These are phyloP conservation scores for Kingdonia uniflora DNA, from an alignment of 164 flowering plant genomes.

Conservation along the genomic window DNA sequence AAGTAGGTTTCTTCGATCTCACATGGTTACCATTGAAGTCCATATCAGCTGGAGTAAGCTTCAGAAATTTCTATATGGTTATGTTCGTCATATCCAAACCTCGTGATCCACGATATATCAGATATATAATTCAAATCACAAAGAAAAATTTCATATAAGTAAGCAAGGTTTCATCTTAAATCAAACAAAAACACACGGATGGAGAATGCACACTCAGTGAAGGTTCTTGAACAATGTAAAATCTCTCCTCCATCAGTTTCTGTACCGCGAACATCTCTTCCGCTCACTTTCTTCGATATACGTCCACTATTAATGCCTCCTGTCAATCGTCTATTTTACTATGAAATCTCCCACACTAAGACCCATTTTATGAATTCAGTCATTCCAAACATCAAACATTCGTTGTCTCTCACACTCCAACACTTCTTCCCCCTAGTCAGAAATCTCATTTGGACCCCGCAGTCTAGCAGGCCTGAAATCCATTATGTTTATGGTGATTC, in stretches of 20 bases:
- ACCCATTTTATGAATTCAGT: constrained; percentile 15
- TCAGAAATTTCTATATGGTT: no score
- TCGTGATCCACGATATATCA: no score
- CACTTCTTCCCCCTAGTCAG: constrained; percentile 34
- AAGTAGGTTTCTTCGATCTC: no score
- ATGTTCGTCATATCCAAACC: no score
- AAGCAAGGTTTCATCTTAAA: no score
- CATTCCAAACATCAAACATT: constrained; percentile 24
- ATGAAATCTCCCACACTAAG: constrained; percentile 13
- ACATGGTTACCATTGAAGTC: no score
- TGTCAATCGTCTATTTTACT: constrained; percentile 26
- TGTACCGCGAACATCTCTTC: constrained; percentile 11
- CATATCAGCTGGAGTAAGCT: no score
- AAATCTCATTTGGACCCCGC: constrained; percentile 14
- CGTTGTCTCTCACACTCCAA: constrained; percentile 34
- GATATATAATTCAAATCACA: no score
- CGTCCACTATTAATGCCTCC: constrained; percentile 9
- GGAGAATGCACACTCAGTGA: background rate
- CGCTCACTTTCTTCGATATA: constrained; percentile 21
- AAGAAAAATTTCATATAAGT: no score
- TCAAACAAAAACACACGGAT: no score
- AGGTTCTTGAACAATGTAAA: constrained; percentile 1
- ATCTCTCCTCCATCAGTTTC: constrained; percentile 2
- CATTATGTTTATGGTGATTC: constrained; percentile 24
- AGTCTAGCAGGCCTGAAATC: constrained; percentile 15